A percentile compares a stretch with the other conserved stretches of the same genome.
Evolutionary conservation across 371 early-diverging fungal genomes (phyloP).

Genomic region (Massospora cicadina): DNA sequence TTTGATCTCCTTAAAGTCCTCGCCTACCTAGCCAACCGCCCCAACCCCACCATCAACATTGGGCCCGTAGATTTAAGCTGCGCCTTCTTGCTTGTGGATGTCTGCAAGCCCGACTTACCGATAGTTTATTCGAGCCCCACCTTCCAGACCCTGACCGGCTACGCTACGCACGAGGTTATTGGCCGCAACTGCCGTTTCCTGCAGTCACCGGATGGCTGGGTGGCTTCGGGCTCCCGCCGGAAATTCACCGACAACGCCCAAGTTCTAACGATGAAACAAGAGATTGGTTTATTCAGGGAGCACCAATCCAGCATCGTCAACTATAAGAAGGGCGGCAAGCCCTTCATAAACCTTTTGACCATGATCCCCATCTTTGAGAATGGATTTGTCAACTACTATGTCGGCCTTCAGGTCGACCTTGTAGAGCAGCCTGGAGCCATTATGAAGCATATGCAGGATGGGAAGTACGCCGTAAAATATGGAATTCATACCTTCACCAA

Average conservation of each 20-base stretch:
- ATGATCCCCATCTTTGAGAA: conserved; percentile 37
- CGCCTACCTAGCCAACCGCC: conserved; percentile 26
- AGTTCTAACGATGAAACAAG: conserved; percentile 30
- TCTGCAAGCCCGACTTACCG: conserved; percentile 27
- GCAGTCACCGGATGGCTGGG: conserved; percentile 34
- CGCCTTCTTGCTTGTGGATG: conserved; percentile 34
- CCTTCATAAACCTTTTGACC: conserved; percentile 50
- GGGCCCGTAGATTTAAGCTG: conserved; percentile 48
- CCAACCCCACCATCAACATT: conserved; percentile 37
- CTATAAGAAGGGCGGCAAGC: conserved; percentile 46
- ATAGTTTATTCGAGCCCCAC: conserved; percentile 44
- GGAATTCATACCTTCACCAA: conserved; percentile 15
- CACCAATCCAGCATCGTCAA: conserved; percentile 44
- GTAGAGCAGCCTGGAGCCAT: conserved; percentile 49
- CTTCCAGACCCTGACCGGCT: conserved; percentile 45
- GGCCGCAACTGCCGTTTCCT: conserved; percentile 54
- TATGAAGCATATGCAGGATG: conserved; percentile 34
- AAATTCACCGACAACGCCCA: conserved; percentile 36
- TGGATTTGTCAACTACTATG: conserved; percentile 32
- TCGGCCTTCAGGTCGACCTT: conserved; percentile 45
- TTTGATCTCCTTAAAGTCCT: conserved; percentile 38
- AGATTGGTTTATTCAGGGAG: conserved; percentile 30
- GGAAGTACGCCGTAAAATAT: conserved; percentile 32
- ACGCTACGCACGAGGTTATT: conserved; percentile 28
- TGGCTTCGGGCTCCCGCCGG: conserved; percentile 28